Conservation (phyloP, 1,139 yeast genomes). For the Pichia norvegensis region DNA sequence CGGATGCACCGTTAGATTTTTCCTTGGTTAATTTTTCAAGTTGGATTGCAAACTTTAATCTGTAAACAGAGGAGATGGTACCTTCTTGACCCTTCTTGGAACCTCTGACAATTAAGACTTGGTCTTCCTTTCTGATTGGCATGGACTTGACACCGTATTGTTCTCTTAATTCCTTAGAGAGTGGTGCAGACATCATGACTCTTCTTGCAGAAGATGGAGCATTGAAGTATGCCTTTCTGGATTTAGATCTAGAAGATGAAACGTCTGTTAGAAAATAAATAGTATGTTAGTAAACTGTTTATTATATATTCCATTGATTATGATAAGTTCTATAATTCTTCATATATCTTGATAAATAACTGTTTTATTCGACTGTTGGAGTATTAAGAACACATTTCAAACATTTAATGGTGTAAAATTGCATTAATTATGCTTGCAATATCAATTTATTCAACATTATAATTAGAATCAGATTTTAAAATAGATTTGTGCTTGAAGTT, state of each 20-base stretch:
- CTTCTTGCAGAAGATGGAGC: constrained; percentile 98
- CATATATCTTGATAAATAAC: no score
- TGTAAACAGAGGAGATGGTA: constrained; percentile 95
- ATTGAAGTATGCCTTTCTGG: constrained; percentile 99
- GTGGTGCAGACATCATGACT: constrained; percentile 94
- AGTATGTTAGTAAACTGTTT: not conserved
- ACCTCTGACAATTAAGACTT: constrained; percentile 94
- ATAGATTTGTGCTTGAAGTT: no score
- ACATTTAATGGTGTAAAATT: not conserved
- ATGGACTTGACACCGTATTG: constrained; percentile 93
- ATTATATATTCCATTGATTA: constrained; percentile 4
- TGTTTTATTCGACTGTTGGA: no score
- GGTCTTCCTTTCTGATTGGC: constrained; percentile 98
- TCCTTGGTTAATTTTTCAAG: constrained; percentile 97
- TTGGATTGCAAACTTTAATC: constrained; percentile 95
- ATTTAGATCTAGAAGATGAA: constrained; percentile 98
- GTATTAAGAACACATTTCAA: no score
- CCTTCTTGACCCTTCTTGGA: constrained; percentile 99
- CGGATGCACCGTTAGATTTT: constrained; percentile 97
- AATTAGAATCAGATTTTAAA: no score
- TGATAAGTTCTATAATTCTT: no score
- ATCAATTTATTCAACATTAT: no score
- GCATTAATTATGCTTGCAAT: no score
- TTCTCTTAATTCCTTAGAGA: constrained; percentile 97
- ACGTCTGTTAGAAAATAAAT: constrained; percentile 52